Percentiles rank a stretch among this genome's conserved stretches.
These are phyloP conservation scores for Neurospora tetrasperma DNA, from an alignment of 495 filamentous ascomycete genomes.

Conservation along the genomic window DNA sequence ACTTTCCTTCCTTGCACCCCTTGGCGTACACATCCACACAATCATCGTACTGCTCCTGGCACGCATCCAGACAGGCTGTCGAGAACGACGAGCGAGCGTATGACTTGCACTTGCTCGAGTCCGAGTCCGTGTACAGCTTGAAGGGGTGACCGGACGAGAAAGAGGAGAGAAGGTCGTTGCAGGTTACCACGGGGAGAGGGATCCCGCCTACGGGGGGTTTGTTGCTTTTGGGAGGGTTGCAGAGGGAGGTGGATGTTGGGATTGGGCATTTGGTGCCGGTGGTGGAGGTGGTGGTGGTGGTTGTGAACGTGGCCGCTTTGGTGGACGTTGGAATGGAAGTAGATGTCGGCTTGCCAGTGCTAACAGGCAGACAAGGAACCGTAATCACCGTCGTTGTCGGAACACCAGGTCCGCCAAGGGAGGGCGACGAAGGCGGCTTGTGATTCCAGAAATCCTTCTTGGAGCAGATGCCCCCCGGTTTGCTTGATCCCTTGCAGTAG, in stretches of 20 bases:
- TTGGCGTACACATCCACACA: slow-evolving; percentile 35
- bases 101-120: slow-evolving; percentile 26
- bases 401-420: not conserved
- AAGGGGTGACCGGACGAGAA: slow-evolving; percentile 20
- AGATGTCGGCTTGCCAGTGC: slow-evolving; percentile 18
- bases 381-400: slow-evolving; percentile 20
- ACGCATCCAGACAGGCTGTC: slow-evolving; percentile 37
- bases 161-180: slow-evolving; percentile 32
- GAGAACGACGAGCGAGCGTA: slow-evolving; percentile 21
- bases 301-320: slow-evolving; percentile 4
- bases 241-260: slow-evolving; percentile 36
- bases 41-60: slow-evolving; percentile 37
- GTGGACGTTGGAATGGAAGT: slow-evolving; percentile 7
- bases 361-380: slow-evolving; percentile 23
- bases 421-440: slow-evolving; percentile 21
- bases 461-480: not conserved
- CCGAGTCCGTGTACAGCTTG: slow-evolving; percentile 34
- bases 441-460: slow-evolving; percentile 22
- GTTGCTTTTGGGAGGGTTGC: slow-evolving; percentile 30
- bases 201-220: slow-evolving; percentile 38
- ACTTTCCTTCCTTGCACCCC: slow-evolving; percentile 31
- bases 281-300: slow-evolving; percentile 10
- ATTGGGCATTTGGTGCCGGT: slow-evolving; percentile 23
- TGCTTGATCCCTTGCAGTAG: slow-evolving; percentile 28
- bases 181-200: slow-evolving; percentile 36